Evolutionary conservation across 169 alveolate genomes (phyloP), one percentile per base, ranked within the genome.

Genomic region (Theileria orientalis): DNA sequence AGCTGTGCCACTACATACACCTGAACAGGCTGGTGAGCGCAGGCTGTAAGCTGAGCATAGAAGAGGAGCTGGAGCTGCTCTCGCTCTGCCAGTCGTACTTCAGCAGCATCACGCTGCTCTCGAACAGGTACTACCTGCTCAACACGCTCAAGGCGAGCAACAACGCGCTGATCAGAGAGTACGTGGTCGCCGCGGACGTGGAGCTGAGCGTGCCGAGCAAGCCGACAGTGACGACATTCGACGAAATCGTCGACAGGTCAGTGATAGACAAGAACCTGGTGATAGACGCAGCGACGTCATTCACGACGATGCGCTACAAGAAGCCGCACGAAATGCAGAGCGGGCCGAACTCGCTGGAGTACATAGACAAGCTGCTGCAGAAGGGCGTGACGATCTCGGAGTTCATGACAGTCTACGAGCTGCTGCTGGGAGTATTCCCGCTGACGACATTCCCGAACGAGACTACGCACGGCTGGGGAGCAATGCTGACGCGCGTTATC

Each of bases 401-500:
- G 41, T 85, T 87, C 70, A 68, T 85, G 23, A 60, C 79, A 29
- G 85, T 87, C 13, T 87, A 87, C 63, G 91, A 87, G 40, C 52
- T 87, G 40, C 69, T 87, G 14, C 69, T 83, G 13, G 93, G 93
- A 13, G 66, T 73, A 9, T 87, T 85, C 75, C 93, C 92, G 27
- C 27, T 85, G 44, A 63, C 86, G 30, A 77, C 85, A 51, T 47
- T 71, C 40, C 87, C 72, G 9, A 83, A 87, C 44, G 92, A 86
- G 51, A 56, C 74, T 0, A 77, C 84, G 35, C 92, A 86, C 51
- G 61, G 73, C 35, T 86, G 92, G 92, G 92, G 92, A 37, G 87
- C 87, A 16, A 56, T 86, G 46, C 60, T 86, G 41, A 69, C 92
- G 54, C 35, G 92, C 47, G 77, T 83, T 57, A 86, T 86, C 35